Percentiles rank a stretch among this genome's conserved stretches.
Conservation (phyloP, 2,329 filamentous ascomycete genomes). For the Penicillium olsonii region DNA sequence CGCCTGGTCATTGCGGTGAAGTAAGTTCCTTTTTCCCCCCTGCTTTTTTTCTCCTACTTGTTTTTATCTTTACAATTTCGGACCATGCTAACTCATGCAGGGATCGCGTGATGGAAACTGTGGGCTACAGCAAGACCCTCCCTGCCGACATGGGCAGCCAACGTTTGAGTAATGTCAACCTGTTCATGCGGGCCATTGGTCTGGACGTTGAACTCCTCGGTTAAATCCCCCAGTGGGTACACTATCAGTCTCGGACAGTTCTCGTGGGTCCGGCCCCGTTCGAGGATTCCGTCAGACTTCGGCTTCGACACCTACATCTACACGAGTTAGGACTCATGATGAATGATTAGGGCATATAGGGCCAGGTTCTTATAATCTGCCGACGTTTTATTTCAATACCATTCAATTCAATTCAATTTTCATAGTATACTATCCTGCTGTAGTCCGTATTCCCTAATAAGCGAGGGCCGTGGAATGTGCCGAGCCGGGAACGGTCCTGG, state of each 20-base stretch:
- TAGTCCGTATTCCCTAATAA: too few relatives aligned
- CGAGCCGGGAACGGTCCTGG: background rate
- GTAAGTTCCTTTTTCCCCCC: slow-evolving; percentile 44
- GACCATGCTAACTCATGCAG: slow-evolving; percentile 33
- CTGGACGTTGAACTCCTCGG: slow-evolving; percentile 83
- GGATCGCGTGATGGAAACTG: slow-evolving; percentile 95
- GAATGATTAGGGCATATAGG: slow-evolving; percentile 1
- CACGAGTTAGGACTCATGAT: background rate
- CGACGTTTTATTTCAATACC: slow-evolving; percentile 10
- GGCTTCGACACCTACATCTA: background rate
- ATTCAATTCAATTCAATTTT: too few relatives aligned
- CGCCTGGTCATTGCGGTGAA: slow-evolving; percentile 93
- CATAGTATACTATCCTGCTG: too few relatives aligned
- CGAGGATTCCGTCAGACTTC: background rate
- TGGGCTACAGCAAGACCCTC: slow-evolving; percentile 82
- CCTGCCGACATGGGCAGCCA: slow-evolving; percentile 82
- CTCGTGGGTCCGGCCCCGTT: background rate
- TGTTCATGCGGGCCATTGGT: slow-evolving; percentile 99
- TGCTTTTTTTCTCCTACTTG: too few relatives aligned
- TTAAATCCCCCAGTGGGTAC: slow-evolving; percentile 36
- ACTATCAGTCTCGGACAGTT: background rate
- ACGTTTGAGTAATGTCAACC: slow-evolving; percentile 86
- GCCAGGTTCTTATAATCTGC: background rate
- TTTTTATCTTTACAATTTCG: background rate
- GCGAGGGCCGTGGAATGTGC: too few relatives aligned